A percentile compares a stretch with the other conserved stretches of the same genome.
Evolutionary conservation across 2,329 filamentous ascomycete species (phyloP).

Genomic region (Lachnellula arida): DNA sequence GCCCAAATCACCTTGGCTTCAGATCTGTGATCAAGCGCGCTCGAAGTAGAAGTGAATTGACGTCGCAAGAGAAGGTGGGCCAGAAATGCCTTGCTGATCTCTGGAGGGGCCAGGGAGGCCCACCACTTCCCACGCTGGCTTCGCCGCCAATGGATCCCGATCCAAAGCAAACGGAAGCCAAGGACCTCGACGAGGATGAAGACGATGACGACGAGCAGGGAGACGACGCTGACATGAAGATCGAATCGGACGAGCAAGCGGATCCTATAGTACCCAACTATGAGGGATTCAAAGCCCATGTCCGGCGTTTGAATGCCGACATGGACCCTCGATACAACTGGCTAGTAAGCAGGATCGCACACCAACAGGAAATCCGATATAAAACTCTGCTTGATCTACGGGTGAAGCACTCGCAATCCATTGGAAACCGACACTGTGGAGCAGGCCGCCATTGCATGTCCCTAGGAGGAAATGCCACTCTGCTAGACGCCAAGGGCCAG

Average conservation of each 20-base stretch:
- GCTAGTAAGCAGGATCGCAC: conserved; percentile 75
- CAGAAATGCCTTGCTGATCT: conserved; percentile 45
- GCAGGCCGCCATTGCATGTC: conserved; percentile 60
- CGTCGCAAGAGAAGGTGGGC: conserved; percentile 30
- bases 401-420: conserved; percentile 62
- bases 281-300: conserved; percentile 72
- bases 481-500: conserved; percentile 57
- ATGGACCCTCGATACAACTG: conserved; percentile 54
- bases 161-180: conserved; percentile 28
- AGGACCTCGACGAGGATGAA: conserved; percentile 42
- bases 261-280: conserved; percentile 67
- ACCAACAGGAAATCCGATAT: conserved; percentile 75
- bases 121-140: conserved; percentile 51
- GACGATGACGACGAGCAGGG: conserved; percentile 60
- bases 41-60: conserved; percentile 54
- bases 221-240: conserved; percentile 57
- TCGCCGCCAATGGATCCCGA: conserved; percentile 38
- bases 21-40: conserved; percentile 44
- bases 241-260: conserved; percentile 57
- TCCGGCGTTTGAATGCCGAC: conserved; percentile 68
- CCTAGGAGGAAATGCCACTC: conserved; percentile 59
- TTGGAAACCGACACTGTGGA: conserved; percentile 53
- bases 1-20: conserved; percentile 32
- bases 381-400: conserved; percentile 68
- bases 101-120: conserved; percentile 53